These are phyloP conservation scores for Chaetoceros muelleri DNA, from an alignment of 108 stramenopile genomes.

Conservation along the genomic window DNA sequence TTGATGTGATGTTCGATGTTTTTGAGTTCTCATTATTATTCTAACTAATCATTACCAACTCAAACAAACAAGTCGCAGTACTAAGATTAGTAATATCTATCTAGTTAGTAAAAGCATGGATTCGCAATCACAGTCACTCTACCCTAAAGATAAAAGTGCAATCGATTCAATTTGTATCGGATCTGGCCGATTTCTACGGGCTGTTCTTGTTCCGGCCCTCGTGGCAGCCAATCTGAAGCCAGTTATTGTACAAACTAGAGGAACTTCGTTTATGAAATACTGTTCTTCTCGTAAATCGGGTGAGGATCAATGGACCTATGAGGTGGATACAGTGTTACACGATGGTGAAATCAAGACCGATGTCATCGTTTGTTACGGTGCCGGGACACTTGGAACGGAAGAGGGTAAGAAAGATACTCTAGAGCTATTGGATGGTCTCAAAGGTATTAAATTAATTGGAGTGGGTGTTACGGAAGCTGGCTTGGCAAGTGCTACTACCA, in stretches of 20 bases:
- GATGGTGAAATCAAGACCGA: conserved; percentile 37
- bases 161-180: conserved; percentile 62
- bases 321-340: conserved; percentile 56
- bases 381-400: conserved; percentile 46
- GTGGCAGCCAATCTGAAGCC: conserved; percentile 7
- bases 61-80: too few relatives aligned
- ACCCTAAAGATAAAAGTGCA: neutral
- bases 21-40: too few relatives aligned
- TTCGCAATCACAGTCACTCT: neutral
- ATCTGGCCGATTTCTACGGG: conserved; percentile 77
- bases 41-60: too few relatives aligned
- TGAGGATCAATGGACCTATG: conserved; percentile 15
- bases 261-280: conserved; percentile 52
- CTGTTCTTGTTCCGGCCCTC: conserved; percentile 73
- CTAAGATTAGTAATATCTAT: too few relatives aligned
- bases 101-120: too few relatives aligned
- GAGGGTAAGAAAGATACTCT: conserved; percentile 35
- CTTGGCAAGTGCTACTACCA: conserved; percentile 40
- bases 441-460: conserved; percentile 47
- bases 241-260: conserved; percentile 69
- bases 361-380: conserved; percentile 36
- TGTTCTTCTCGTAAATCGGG: neutral
- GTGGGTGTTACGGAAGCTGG: conserved; percentile 87
- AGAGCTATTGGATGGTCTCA: conserved; percentile 21
- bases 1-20: too few relatives aligned